A percentile compares a stretch with the other conserved stretches of the same genome.
These are phyloP conservation scores for Aspergillus arachidicola DNA, from an alignment of 2,329 filamentous ascomycete genomes.

Conservation along the genomic window DNA sequence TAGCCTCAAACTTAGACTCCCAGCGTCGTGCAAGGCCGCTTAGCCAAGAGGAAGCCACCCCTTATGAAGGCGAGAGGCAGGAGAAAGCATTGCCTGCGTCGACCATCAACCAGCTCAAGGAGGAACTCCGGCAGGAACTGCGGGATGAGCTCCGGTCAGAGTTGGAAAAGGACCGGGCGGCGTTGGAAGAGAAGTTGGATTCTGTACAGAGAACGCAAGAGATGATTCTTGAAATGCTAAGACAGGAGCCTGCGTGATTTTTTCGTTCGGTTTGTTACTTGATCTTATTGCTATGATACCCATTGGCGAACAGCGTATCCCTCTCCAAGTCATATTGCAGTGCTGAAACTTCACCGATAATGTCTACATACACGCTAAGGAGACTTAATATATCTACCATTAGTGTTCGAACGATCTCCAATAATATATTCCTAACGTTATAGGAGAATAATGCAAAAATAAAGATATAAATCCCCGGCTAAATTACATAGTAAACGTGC, in stretches of 20 bases:
- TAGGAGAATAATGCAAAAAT: constrained; percentile 28
- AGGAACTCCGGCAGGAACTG: constrained; percentile 38
- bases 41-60: not conserved
- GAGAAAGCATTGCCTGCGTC: constrained; percentile 2
- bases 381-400: not conserved
- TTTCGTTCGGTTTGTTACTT: constrained; percentile 4
- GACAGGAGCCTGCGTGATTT: constrained; percentile 35
- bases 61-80: not conserved
- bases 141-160: constrained; percentile 35
- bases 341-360: not conserved
- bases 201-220: constrained; percentile 43
- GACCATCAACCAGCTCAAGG: constrained; percentile 30
- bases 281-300: constrained; percentile 25
- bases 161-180: constrained; percentile 34
- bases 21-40: not conserved
- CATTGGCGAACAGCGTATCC: constrained; percentile 8
- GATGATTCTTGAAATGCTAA: constrained; percentile 44
- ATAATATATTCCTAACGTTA: constrained; percentile 30
- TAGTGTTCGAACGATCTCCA: constrained; percentile 13
- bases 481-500: constrained; percentile 42
- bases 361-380: not conserved
- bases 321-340: not conserved
- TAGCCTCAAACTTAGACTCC: constrained; percentile 16
- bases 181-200: constrained; percentile 40
- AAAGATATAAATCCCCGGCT: constrained; percentile 35